These are phyloP conservation scores for Saccharomyces hybrid DNA, from an alignment of 1,139 yeast species.

Conservation along the genomic window DNA sequence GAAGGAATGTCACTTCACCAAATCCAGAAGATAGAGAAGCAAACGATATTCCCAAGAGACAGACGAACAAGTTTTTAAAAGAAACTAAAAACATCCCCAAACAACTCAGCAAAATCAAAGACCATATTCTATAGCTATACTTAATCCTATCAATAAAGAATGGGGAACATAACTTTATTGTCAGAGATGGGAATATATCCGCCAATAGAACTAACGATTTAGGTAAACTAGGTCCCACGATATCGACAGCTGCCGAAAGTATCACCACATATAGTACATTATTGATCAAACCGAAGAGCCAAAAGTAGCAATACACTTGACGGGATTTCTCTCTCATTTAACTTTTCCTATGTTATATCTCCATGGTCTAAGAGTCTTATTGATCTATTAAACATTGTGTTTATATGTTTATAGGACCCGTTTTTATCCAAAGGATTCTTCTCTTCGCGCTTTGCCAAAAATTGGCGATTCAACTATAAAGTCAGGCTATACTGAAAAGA, in stretches of 20 bases:
- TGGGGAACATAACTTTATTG: slow-evolving; percentile 67
- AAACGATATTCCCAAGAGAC: slow-evolving; percentile 62
- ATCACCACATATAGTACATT: slow-evolving; percentile 88
- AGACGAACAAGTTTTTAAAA: slow-evolving; percentile 30
- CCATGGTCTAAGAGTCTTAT: not conserved
- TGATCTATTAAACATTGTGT: not conserved
- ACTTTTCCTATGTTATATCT: not conserved
- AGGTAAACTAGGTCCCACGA: slow-evolving; percentile 77
- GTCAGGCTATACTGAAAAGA: not conserved
- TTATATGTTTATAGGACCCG: not conserved
- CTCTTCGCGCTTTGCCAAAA: not conserved
- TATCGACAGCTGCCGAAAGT: slow-evolving; percentile 82
- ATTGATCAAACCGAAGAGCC: slow-evolving; percentile 79
- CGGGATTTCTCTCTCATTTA: not conserved
- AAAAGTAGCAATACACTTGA: slow-evolving; percentile 48
- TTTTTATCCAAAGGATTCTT: not conserved
- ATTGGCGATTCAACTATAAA: not conserved
- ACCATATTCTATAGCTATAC: slow-evolving; percentile 47
- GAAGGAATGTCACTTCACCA: slow-evolving; percentile 84
- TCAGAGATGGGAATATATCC: slow-evolving; percentile 77
- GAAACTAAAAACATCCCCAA: slow-evolving; percentile 76
- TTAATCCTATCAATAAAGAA: slow-evolving; percentile 64
- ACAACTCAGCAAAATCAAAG: slow-evolving; percentile 52
- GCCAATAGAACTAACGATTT: slow-evolving; percentile 81
- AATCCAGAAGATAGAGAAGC: slow-evolving; percentile 84